A percentile compares a stretch with the other conserved stretches of the same genome.
Conservation (phyloP, 2,329 filamentous ascomycete species). For the Stachybotrys chartarum region DNA sequence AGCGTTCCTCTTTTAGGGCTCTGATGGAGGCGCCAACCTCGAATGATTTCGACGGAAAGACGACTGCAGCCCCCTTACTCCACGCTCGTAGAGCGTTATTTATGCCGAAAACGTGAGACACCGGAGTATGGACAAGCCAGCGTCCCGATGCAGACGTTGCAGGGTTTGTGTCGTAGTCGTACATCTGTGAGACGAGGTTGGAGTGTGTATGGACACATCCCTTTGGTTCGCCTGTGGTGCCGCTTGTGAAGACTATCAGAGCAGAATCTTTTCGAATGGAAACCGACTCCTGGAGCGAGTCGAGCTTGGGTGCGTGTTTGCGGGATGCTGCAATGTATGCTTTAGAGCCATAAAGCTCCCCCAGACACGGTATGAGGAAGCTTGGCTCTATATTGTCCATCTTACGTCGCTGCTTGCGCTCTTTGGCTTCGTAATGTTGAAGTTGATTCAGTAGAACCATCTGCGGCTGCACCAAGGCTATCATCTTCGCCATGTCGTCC, state of each 20-base stretch:
- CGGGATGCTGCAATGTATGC: background rate
- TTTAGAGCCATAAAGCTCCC: background rate
- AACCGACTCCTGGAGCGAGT: background rate
- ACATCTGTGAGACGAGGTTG: constrained; percentile 29
- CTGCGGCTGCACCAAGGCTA: constrained; percentile 15
- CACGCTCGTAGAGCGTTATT: constrained; percentile 30
- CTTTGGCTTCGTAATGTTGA: too few relatives aligned
- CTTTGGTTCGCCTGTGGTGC: constrained; percentile 40
- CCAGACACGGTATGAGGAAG: background rate
- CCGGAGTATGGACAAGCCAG: constrained; percentile 31
- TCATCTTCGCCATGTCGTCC: constrained; percentile 13
- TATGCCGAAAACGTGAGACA: constrained; percentile 30
- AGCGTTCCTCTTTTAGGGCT: constrained; percentile 22
- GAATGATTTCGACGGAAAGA: constrained; percentile 28
- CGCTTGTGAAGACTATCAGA: constrained; percentile 40
- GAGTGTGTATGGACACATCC: constrained; percentile 33
- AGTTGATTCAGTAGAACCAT: constrained; percentile 9
- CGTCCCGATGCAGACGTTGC: constrained; percentile 18
- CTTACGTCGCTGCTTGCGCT: too few relatives aligned
- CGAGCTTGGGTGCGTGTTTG: background rate
- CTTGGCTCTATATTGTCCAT: background rate
- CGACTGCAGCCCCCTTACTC: constrained; percentile 23
- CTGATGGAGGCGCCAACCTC: constrained; percentile 21
- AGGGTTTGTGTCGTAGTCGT: constrained; percentile 27
- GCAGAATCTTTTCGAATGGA: constrained; percentile 13